phyloP scores from a whole-genome alignment of 108 stramenopile species.

The Skeletonema menzelii region DNA sequence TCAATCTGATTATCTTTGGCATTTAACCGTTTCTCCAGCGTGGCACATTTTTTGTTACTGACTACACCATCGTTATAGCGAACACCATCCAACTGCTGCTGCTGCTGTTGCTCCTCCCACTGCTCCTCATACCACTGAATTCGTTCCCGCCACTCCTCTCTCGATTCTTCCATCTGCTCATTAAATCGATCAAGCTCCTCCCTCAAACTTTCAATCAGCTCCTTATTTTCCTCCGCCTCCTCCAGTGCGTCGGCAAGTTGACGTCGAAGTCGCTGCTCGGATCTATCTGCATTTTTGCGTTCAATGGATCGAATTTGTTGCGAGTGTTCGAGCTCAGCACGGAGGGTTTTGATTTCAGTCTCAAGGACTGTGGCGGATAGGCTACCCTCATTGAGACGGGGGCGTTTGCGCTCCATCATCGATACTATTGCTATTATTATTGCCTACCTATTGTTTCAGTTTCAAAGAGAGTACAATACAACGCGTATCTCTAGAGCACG shows the following conservation, averaged over 20 bases:
- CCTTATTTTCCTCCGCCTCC: slow-evolving; percentile 58
- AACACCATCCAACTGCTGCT: slow-evolving; percentile 2
- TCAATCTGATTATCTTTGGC: slow-evolving; percentile 31
- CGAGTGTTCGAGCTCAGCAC: slow-evolving; percentile 76
- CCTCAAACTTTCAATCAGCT: slow-evolving; percentile 55
- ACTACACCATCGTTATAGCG: slow-evolving; percentile 2
- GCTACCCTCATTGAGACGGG: slow-evolving; percentile 21
- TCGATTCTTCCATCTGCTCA: slow-evolving; percentile 34
- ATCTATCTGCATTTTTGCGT: slow-evolving; percentile 48
- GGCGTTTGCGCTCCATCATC: slow-evolving; percentile 46
- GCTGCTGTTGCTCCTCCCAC: slow-evolving; percentile 22
- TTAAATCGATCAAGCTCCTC: slow-evolving; percentile 45
- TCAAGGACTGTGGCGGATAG: slow-evolving; percentile 35
- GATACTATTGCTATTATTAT: too few relatives aligned
- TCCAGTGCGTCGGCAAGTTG: slow-evolving; percentile 69
- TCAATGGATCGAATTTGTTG: slow-evolving; percentile 68
- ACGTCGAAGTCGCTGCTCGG: slow-evolving; percentile 59
- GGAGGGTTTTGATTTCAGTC: slow-evolving; percentile 61
- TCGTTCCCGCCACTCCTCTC: slow-evolving; percentile 28
- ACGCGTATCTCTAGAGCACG: too few relatives aligned
- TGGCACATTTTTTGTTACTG: slow-evolving; percentile 34
- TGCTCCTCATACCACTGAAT: slow-evolving; percentile 39
- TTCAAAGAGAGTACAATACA: too few relatives aligned
- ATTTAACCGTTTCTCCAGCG: slow-evolving; percentile 31
- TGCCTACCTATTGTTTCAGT: too few relatives aligned